Base-by-base conservation (phyloP, 768 basidiomycete genomes). In the Hydnum rufescens region DNA sequence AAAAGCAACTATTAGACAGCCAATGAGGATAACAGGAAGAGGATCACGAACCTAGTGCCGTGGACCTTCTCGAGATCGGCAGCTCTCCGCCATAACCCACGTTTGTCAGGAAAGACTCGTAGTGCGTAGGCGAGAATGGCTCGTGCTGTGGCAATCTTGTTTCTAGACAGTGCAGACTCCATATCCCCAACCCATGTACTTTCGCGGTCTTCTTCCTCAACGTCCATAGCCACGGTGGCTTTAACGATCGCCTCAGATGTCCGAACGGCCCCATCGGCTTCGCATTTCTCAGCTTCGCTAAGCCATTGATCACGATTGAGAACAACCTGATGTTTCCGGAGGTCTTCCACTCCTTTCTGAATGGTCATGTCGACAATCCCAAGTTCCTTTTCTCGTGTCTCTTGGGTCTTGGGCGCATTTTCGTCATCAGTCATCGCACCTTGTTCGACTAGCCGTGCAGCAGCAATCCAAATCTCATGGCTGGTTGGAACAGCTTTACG, bases 391-490 rank as follows among this genome's bases (percentile, higher is more conserved):
- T 74, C 70, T 18, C 72, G 70, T 52, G 75, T 68, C 32, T 74
- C 74, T 0, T 66, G 64, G 0, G 72, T 57, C 59, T 78, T 76
- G 1, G 55, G 54, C 26, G 32, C 42, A 32, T 58, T 59, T 13
- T 59, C 61, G 31, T 70, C 70, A 2, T 64, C 63, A 1, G 60
- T 59, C 25, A 65, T 64, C 2, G 76, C 77, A 57, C 84, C 80
- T 62, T 97, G 93, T 65, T 99, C 95, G 29, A 93, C 71, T 8
- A 97, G 67, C 32, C 90, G 75, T 8, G 82, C 90, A 2, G 93
- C 93, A 2, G 95, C 95, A 55, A 99, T 95, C 92, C 93, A 99
- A 55, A 99, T 97, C 60, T 97, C 95, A 65, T 97, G 92, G 8
- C 81, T 84, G 0, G 95, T 99, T 1, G 92, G 93, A 32, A 97